Conservation (phyloP, 2,329 filamentous ascomycete species). For the Fragosphaeria purpurea region DNA sequence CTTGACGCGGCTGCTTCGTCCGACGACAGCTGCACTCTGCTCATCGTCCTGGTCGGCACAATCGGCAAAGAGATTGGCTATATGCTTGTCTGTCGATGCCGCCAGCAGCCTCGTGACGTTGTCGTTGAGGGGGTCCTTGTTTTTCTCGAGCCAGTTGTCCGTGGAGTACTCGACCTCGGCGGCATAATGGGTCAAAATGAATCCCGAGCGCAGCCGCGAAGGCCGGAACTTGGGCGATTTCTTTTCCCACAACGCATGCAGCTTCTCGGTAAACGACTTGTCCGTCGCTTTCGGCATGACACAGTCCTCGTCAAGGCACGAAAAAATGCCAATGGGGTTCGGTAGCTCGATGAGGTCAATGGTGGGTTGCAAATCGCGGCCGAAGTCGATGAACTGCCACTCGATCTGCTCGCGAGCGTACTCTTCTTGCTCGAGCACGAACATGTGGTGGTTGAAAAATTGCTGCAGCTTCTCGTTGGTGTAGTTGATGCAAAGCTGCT, state of each 20-base stretch:
- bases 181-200: slow-evolving; percentile 93
- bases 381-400: slow-evolving; percentile 99
- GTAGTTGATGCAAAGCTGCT: slow-evolving; percentile 99
- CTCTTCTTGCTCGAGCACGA: slow-evolving; percentile 95
- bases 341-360: slow-evolving; percentile 94
- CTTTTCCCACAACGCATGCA: slow-evolving; percentile 94
- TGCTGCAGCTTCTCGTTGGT: slow-evolving; percentile 99
- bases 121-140: slow-evolving; percentile 96
- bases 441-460: slow-evolving; percentile 99
- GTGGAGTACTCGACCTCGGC: slow-evolving; percentile 97
- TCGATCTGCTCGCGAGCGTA: slow-evolving; percentile 97
- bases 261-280: slow-evolving; percentile 91
- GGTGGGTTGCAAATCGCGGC: slow-evolving; percentile 89
- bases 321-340: slow-evolving; percentile 98
- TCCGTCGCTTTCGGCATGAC: slow-evolving; percentile 99
- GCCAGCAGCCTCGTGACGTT: slow-evolving; percentile 87
- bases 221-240: slow-evolving; percentile 90
- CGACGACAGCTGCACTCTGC: slow-evolving; percentile 30
- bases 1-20: slow-evolving; percentile 73
- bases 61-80: slow-evolving; percentile 77
- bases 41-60: slow-evolving; percentile 74
- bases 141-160: slow-evolving; percentile 93
- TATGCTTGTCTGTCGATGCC: slow-evolving; percentile 69
- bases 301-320: slow-evolving; percentile 91
- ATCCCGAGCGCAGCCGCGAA: slow-evolving; percentile 80